These are phyloP conservation scores for Aegilops speltoides DNA, from an alignment of 176 grass and related monocot genomes.

Conservation along the genomic window DNA sequence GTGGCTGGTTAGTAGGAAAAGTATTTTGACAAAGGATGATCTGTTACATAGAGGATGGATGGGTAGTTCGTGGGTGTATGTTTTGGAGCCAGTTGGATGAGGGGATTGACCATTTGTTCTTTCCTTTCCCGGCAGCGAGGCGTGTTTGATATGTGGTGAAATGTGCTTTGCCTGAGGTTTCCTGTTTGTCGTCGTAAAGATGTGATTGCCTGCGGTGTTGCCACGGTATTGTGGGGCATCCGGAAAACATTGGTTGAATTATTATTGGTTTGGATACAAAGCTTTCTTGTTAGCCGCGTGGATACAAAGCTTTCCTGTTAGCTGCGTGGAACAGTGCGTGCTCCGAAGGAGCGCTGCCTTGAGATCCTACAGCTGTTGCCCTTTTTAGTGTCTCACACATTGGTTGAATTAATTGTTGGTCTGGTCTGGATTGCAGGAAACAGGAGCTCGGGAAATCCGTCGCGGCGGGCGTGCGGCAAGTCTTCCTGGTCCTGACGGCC, in stretches of 20 bases:
- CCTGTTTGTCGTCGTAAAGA: no score
- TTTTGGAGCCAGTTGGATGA: not conserved
- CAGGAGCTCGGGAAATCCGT: not conserved
- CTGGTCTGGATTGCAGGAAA: not conserved
- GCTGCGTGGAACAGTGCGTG: not conserved
- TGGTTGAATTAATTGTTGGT: not conserved
- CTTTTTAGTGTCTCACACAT: not conserved
- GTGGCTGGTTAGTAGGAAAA: not conserved
- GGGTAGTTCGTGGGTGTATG: not conserved
- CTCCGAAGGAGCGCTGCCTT: not conserved
- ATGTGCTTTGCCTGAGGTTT: no score
- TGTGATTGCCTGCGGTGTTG: no score
- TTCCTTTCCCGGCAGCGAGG: not conserved
- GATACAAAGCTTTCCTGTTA: no score
- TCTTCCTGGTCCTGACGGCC: no score
- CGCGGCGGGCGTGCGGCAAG: no score
- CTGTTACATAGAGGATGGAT: not conserved
- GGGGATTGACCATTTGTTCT: not conserved
- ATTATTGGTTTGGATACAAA: no score
- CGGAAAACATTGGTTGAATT: no score
- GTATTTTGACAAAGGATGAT: not conserved
- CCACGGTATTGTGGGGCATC: no score
- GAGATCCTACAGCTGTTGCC: not conserved
- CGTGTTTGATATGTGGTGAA: no score
- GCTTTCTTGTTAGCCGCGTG: no score